Percentiles rank a stretch among this genome's conserved stretches.
These are phyloP conservation scores for Graphium sp. DNA, from an alignment of 2,329 filamentous ascomycete species.

Conservation along the genomic window DNA sequence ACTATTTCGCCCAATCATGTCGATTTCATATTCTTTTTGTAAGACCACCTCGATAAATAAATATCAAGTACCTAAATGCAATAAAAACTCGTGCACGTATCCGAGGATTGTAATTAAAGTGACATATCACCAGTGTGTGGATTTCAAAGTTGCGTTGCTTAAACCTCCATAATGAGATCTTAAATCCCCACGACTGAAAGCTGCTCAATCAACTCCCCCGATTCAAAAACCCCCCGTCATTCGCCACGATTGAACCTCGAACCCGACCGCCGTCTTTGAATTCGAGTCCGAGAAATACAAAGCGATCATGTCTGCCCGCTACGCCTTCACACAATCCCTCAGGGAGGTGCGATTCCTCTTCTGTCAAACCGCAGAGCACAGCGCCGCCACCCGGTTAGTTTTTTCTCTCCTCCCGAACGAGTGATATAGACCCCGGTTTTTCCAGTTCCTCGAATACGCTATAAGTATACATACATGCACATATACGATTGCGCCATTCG, in stretches of 20 bases:
- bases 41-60: too few relatives aligned
- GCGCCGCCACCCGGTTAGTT: conserved; percentile 69
- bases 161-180: background rate
- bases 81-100: background rate
- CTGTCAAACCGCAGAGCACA: conserved; percentile 86
- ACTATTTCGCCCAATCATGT: too few relatives aligned
- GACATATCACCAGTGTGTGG: background rate
- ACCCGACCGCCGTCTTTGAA: background rate
- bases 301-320: conserved; percentile 66
- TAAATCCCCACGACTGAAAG: background rate
- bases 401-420: conserved; percentile 4
- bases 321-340: conserved; percentile 73
- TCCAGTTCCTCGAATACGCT: too few relatives aligned
- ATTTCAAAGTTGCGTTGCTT: background rate
- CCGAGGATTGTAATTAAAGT: background rate
- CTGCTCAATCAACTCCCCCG: background rate
- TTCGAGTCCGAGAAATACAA: conserved; percentile 2
- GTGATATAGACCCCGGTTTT: background rate
- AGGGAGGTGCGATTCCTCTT: conserved; percentile 96
- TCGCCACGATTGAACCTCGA: background rate
- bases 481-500: too few relatives aligned
- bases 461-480: too few relatives aligned
- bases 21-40: too few relatives aligned
- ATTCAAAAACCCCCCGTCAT: background rate
- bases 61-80: too few relatives aligned